These are phyloP conservation scores for Cenchrus fungigraminus DNA, from an alignment of 176 grass and related monocot species.

Conservation along the genomic window DNA sequence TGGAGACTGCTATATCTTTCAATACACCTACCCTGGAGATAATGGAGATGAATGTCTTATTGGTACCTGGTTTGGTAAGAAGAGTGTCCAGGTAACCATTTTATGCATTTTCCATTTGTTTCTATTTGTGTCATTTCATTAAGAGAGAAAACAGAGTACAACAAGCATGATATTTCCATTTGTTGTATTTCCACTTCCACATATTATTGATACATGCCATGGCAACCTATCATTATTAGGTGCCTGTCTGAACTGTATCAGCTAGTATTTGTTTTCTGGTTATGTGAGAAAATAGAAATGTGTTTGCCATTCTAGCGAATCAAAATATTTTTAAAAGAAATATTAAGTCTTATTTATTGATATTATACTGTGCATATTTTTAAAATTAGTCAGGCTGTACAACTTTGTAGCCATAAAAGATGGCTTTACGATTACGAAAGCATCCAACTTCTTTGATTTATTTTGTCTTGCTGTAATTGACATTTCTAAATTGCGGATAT, in stretches of 20 bases:
- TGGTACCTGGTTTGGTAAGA: conserved; percentile 96
- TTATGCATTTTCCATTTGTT: conserved; percentile 10
- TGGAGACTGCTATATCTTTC: conserved; percentile 98
- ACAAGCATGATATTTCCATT: conserved; percentile 1
- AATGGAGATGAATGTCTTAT: conserved; percentile 86
- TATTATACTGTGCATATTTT: conserved; percentile 25
- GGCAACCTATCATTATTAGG: conserved; percentile 9
- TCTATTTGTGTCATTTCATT: no score
- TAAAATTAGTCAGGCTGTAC: not conserved
- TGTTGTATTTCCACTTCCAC: conserved; percentile 29
- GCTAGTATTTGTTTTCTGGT: not conserved
- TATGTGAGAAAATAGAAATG: conserved; percentile 3
- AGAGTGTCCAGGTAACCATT: conserved; percentile 77
- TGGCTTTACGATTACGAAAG: conserved; percentile 25
- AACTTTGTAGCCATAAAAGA: not conserved
- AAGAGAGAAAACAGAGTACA: no score
- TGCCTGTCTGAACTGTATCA: conserved; percentile 19
- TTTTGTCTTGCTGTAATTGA: not conserved
- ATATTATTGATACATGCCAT: conserved; percentile 25
- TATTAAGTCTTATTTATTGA: not conserved
- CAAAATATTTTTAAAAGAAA: not conserved
- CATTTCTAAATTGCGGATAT: not conserved
- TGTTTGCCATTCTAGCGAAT: conserved; percentile 7
- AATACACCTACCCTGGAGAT: conserved; percentile 92
- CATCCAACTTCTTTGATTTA: conserved; percentile 7